Evolutionary conservation across 805 yeast species (phyloP).

Genomic region (Yarrowia bubula): DNA sequence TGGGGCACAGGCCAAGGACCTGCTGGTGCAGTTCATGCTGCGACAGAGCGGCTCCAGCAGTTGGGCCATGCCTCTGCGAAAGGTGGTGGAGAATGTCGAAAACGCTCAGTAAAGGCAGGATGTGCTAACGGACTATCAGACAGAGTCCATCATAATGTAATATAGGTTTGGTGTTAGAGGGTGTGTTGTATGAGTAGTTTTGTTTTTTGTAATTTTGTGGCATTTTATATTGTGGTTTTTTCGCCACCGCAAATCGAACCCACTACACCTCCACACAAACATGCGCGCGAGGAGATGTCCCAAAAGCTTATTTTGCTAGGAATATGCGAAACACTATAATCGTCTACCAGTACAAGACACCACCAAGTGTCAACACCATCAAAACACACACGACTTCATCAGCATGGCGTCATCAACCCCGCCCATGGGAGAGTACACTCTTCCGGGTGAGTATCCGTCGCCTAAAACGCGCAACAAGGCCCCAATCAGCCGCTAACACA

Average conservation of each 20-base stretch:
- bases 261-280: neutral
- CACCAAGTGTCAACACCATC: neutral
- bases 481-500: constrained; percentile 32
- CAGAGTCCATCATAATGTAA: constrained; percentile 21
- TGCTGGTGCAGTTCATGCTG: constrained; percentile 54
- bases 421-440: constrained; percentile 38
- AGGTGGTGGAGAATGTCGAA: constrained; percentile 49
- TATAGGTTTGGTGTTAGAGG: constrained; percentile 20
- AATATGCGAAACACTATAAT: neutral
- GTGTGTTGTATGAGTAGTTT: neutral
- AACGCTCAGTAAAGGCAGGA: neutral
- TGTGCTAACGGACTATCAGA: neutral
- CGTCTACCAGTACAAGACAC: neutral
- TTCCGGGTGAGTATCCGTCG: constrained; percentile 36
- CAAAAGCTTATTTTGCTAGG: neutral
- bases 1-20: constrained; percentile 39
- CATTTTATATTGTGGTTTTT: neutral
- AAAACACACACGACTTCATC: neutral
- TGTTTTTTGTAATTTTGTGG: neutral
- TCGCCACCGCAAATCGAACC: neutral
- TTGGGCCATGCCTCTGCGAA: constrained; percentile 70
- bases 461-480: no score
- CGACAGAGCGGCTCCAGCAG: constrained; percentile 53
- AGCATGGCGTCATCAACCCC: constrained; percentile 28
- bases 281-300: neutral